phyloP scores from a whole-genome alignment of 2,329 filamentous ascomycete species.

The Monilinia fructigena region DNA sequence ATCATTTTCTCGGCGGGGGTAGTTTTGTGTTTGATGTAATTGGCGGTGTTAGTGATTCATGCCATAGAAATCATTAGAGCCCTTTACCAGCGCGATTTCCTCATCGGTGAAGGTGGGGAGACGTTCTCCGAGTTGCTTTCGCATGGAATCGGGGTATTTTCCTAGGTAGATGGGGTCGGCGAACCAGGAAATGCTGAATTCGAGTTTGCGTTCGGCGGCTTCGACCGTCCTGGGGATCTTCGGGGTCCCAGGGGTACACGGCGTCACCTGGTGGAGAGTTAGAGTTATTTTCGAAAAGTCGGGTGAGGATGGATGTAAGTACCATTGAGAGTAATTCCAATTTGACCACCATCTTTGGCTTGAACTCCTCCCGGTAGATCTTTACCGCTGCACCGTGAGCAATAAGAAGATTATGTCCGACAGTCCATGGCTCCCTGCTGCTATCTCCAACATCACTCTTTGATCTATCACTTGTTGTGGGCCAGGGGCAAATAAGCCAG shows the following conservation, averaged over 20 bases:
- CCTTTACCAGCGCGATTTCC: constrained; percentile 71
- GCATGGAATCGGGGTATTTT: constrained; percentile 81
- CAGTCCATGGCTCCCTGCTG: constrained; percentile 76
- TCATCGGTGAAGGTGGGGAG: constrained; percentile 72
- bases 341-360: constrained; percentile 69
- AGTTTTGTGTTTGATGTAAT: constrained; percentile 75
- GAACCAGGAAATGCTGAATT: constrained; percentile 87
- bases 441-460: constrained; percentile 72
- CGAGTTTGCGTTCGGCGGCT: constrained; percentile 76
- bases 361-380: constrained; percentile 80
- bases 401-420: constrained; percentile 75
- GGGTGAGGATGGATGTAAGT: constrained; percentile 35
- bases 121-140: constrained; percentile 73
- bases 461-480: constrained; percentile 72
- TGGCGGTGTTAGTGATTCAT: constrained; percentile 95
- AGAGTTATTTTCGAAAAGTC: not conserved
- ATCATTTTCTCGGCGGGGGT: constrained; percentile 61
- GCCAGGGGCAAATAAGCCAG: constrained; percentile 78
- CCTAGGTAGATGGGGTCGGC: constrained; percentile 84
- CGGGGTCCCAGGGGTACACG: constrained; percentile 77
- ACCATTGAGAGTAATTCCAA: constrained; percentile 86
- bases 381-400: constrained; percentile 80
- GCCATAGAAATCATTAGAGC: constrained; percentile 91
- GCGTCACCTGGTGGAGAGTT: constrained; percentile 59
- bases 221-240: constrained; percentile 72